These are phyloP conservation scores for Colletotrichum tanaceti DNA, from an alignment of 2,329 filamentous ascomycete genomes.

Conservation along the genomic window DNA sequence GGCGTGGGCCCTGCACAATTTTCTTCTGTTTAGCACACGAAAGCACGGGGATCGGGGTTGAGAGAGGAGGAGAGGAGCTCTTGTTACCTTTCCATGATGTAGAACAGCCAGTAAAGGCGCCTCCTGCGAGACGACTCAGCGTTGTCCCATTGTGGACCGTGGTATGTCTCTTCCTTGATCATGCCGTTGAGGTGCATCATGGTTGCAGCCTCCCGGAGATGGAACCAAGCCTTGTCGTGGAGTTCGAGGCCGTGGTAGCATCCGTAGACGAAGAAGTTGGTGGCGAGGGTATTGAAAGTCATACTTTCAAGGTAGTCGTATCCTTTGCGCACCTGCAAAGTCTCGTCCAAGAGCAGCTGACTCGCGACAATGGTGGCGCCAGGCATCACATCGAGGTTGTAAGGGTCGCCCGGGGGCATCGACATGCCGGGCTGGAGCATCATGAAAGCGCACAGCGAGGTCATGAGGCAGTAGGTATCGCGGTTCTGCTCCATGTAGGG, in stretches of 20 bases:
- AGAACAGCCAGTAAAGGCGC: slow-evolving; percentile 79
- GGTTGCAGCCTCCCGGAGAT: slow-evolving; percentile 81
- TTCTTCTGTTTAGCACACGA: slow-evolving; percentile 23
- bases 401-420: slow-evolving; percentile 67
- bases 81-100: slow-evolving; percentile 74
- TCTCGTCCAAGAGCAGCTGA: slow-evolving; percentile 75
- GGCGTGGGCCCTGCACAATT: slow-evolving; percentile 69
- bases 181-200: slow-evolving; percentile 71
- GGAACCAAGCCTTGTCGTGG: slow-evolving; percentile 83
- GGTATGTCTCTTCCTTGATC: slow-evolving; percentile 72
- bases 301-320: slow-evolving; percentile 70
- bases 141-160: slow-evolving; percentile 60
- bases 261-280: slow-evolving; percentile 83
- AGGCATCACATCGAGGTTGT: slow-evolving; percentile 66
- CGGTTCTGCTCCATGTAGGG: slow-evolving; percentile 71
- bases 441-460: slow-evolving; percentile 74
- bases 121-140: slow-evolving; percentile 72
- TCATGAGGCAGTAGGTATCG: slow-evolving; percentile 73
- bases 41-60: slow-evolving; percentile 23
- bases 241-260: slow-evolving; percentile 77
- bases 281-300: slow-evolving; percentile 70
- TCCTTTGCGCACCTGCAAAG: slow-evolving; percentile 71
- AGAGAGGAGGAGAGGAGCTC: not conserved
- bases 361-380: slow-evolving; percentile 72
- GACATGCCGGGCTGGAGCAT: slow-evolving; percentile 76